Percentiles rank a stretch among this genome's conserved stretches.
Conservation (phyloP, 1,284 basidiomycete genomes). For the Lignosus rhinocerotis region DNA sequence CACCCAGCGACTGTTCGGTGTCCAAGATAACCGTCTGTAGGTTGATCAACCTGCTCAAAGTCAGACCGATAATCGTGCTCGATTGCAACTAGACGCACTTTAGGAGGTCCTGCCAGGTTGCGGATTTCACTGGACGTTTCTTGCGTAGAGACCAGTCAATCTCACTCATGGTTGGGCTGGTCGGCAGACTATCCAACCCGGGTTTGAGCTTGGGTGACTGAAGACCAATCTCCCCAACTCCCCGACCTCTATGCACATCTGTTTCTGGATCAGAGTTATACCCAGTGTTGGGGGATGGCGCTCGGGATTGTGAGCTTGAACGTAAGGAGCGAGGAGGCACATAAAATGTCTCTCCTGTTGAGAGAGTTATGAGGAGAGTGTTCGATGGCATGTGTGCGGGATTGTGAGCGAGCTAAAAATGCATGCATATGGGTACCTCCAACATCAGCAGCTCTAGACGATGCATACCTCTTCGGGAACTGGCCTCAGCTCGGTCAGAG, state of each 20-base stretch:
- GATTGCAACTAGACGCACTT: constrained; percentile 46
- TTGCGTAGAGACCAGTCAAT: constrained; percentile 16
- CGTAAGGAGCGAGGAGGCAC: constrained; percentile 44
- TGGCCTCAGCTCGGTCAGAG: constrained; percentile 59
- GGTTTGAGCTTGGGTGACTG: constrained; percentile 10
- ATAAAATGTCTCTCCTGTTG: constrained; percentile 58
- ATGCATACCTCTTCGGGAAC: constrained; percentile 62
- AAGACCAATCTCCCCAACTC: constrained; percentile 19
- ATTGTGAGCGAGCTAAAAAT: constrained; percentile 43
- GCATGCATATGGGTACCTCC: constrained; percentile 4
- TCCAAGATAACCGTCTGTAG: constrained; percentile 71
- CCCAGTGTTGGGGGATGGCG: constrained; percentile 50
- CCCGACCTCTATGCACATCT: constrained; percentile 36
- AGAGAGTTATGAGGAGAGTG: constrained; percentile 66
- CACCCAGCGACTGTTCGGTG: constrained; percentile 58
- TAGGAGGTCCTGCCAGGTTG: constrained; percentile 68
- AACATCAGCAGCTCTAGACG: constrained; percentile 10
- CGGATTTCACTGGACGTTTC: constrained; percentile 40
- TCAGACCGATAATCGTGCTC: constrained; percentile 2
- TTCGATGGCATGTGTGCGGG: constrained; percentile 66
- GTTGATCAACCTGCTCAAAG: constrained; percentile 57
- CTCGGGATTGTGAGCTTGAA: constrained; percentile 42
- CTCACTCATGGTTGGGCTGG: constrained; percentile 16
- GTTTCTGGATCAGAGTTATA: constrained; percentile 74
- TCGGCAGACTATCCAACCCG: constrained; percentile 10